Evolutionary conservation across 331 rosid genomes (phyloP).

Genomic region (Malus hybrid): DNA sequence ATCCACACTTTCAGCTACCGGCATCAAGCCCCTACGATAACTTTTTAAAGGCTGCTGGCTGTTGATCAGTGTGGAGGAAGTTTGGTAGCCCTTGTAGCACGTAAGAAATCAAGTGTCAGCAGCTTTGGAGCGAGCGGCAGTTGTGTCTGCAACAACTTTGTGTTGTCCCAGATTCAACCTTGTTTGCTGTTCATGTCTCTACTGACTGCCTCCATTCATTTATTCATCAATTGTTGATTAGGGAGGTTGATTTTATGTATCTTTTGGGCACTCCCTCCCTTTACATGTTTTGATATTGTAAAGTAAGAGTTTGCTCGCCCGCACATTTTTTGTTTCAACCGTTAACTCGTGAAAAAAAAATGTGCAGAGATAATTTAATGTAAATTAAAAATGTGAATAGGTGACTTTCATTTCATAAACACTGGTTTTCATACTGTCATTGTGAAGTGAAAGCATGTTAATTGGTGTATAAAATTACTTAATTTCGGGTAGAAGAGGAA

Average conservation of each 20-base stretch:
- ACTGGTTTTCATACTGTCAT: background rate
- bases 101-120: background rate
- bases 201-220: background rate
- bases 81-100: background rate
- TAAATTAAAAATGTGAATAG: background rate
- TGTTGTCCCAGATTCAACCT: background rate
- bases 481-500: background rate
- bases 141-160: background rate
- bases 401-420: background rate
- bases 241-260: conserved; percentile 11
- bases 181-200: background rate
- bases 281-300: conserved; percentile 8
- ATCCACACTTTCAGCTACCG: conserved; percentile 60
- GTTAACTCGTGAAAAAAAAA: too few relatives aligned
- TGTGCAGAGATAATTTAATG: too few relatives aligned
- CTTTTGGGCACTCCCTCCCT: conserved; percentile 21
- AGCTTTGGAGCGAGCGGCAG: background rate
- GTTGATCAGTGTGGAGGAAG: conserved; percentile 25
- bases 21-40: conserved; percentile 69
- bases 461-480: background rate
- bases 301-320: background rate
- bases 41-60: conserved; percentile 81
- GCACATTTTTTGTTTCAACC: too few relatives aligned
- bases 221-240: background rate
- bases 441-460: background rate